A percentile compares a stretch with the other conserved stretches of the same genome.
These are phyloP conservation scores for Cytospora paraplurivora DNA, from an alignment of 2,329 filamentous ascomycete genomes.

Conservation along the genomic window DNA sequence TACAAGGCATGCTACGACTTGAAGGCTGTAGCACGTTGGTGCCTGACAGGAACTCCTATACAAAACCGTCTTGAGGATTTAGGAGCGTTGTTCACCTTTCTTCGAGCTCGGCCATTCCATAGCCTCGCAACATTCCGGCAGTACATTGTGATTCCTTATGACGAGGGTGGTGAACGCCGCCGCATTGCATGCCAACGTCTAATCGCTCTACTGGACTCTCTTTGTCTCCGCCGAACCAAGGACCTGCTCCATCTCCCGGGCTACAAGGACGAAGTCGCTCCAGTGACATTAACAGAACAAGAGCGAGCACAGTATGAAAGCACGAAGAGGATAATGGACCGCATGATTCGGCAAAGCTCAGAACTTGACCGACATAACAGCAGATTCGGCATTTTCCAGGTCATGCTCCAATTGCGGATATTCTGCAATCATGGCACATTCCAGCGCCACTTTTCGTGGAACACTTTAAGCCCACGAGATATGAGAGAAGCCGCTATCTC, in stretches of 20 bases:
- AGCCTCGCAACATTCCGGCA: slow-evolving; percentile 45
- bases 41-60: slow-evolving; percentile 55
- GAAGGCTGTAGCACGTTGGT: slow-evolving; percentile 51
- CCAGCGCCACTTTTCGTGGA: slow-evolving; percentile 49
- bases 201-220: slow-evolving; percentile 39
- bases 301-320: slow-evolving; percentile 39
- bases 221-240: slow-evolving; percentile 47
- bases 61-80: slow-evolving; percentile 57
- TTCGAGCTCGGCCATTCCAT: slow-evolving; percentile 46
- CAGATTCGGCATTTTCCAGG: slow-evolving; percentile 49
- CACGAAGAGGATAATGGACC: slow-evolving; percentile 42
- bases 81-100: slow-evolving; percentile 52
- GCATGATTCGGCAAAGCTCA: slow-evolving; percentile 42
- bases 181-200: slow-evolving; percentile 35
- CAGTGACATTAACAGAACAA: slow-evolving; percentile 39
- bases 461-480: slow-evolving; percentile 39
- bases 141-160: slow-evolving; percentile 47
- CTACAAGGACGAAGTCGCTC: not conserved
- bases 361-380: slow-evolving; percentile 39
- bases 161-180: slow-evolving; percentile 32
- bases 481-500: slow-evolving; percentile 36
- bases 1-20: slow-evolving; percentile 47
- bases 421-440: slow-evolving; percentile 54
- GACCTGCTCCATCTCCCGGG: slow-evolving; percentile 37
- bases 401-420: slow-evolving; percentile 48